Percentiles rank a stretch among this genome's conserved stretches.
These are phyloP conservation scores for Ottelia alismoides DNA, from an alignment of 106 monocot genomes.

Conservation along the genomic window DNA sequence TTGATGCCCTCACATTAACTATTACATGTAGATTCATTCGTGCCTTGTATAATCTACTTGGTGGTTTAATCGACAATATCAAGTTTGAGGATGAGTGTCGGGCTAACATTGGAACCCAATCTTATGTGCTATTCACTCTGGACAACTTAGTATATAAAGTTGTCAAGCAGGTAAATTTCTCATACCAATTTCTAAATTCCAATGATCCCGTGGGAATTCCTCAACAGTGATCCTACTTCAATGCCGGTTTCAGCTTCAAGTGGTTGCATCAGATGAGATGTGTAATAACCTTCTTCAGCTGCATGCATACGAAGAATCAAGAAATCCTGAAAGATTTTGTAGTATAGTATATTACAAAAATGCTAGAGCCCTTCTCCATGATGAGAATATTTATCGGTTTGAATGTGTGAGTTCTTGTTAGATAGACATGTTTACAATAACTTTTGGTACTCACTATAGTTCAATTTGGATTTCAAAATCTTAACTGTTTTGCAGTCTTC, in stretches of 20 bases:
- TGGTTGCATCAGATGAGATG: conserved; percentile 67
- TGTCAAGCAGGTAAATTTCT: conserved; percentile 65
- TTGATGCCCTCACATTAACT: too few species aligned
- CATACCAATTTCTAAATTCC: neutral
- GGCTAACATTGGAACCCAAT: conserved; percentile 67
- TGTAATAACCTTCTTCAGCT: conserved; percentile 80
- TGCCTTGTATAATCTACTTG: conserved; percentile 51
- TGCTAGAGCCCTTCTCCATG: conserved; percentile 73
- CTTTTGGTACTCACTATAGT: too few species aligned
- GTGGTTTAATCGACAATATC: conserved; percentile 64
- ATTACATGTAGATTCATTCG: conserved; percentile 41
- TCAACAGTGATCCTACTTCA: conserved; percentile 5
- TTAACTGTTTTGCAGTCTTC: conserved; percentile 28
- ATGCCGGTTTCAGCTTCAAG: conserved; percentile 61
- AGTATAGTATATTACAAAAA: conserved; percentile 91
- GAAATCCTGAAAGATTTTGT: conserved; percentile 37
- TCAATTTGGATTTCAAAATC: too few species aligned
- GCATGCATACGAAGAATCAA: conserved; percentile 67
- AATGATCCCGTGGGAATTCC: neutral
- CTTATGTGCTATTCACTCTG: conserved; percentile 86
- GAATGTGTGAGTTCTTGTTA: conserved; percentile 61
- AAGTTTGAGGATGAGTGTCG: conserved; percentile 90
- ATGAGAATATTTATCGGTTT: conserved; percentile 81
- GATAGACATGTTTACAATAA: neutral
- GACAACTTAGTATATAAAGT: conserved; percentile 86